Percentiles rank a stretch among this genome's conserved stretches.
phyloP scores from a whole-genome alignment of 2,329 filamentous ascomycete species.

The Fusarium decemcellulare region DNA sequence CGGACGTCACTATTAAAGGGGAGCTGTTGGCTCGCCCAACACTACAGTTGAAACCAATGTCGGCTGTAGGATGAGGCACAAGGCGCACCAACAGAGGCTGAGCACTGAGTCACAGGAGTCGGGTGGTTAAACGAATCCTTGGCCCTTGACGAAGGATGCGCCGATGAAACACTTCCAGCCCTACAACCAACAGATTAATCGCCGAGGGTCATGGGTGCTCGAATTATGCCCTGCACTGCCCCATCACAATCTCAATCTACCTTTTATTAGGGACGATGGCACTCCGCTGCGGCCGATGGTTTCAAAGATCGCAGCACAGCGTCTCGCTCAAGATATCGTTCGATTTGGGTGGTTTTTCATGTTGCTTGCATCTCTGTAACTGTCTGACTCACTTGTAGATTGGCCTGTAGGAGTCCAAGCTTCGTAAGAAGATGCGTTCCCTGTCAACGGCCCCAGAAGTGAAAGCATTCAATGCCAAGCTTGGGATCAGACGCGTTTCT shows the following conservation, averaged over 20 bases:
- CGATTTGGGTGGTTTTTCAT: neutral
- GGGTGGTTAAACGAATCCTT: neutral
- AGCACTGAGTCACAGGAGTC: neutral
- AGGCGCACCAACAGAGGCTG: neutral
- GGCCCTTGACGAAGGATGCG: neutral
- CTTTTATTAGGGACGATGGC: neutral
- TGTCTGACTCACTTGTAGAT: too few relatives aligned
- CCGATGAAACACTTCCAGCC: neutral
- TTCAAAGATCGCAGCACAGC: neutral
- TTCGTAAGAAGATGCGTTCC: too few relatives aligned
- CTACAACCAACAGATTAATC: neutral
- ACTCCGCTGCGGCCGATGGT: neutral
- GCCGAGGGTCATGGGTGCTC: neutral
- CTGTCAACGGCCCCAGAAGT: too few relatives aligned
- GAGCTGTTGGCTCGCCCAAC: neutral
- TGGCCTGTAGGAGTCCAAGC: too few relatives aligned
- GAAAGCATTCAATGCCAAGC: too few relatives aligned
- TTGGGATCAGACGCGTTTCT: neutral
- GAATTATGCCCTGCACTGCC: neutral
- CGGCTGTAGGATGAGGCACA: neutral
- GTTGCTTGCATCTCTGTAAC: too few relatives aligned
- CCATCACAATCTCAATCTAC: neutral
- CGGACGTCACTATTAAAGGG: neutral
- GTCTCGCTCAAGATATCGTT: neutral
- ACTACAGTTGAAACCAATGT: neutral